These are phyloP conservation scores for Lentithecium fluviatile DNA, from an alignment of 495 filamentous ascomycete species.

Conservation along the genomic window DNA sequence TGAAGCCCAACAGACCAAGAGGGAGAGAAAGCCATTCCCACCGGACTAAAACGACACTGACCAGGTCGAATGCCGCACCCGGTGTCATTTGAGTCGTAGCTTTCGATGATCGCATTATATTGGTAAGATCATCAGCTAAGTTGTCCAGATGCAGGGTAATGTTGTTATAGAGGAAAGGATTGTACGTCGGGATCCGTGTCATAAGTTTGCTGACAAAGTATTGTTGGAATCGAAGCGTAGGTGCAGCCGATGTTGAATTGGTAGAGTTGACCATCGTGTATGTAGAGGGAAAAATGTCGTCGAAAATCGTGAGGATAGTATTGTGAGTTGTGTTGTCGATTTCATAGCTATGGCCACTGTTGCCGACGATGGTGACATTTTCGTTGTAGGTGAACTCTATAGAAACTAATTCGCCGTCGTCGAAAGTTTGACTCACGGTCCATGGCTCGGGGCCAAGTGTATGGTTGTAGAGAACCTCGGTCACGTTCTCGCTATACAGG, in stretches of 20 bases:
- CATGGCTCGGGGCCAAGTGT: constrained; percentile 18
- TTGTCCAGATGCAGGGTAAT: constrained; percentile 21
- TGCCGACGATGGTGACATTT: constrained; percentile 13
- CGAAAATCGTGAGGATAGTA: constrained; percentile 12
- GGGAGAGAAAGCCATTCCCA: constrained; percentile 29
- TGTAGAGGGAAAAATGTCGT: constrained; percentile 17
- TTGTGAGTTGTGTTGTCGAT: constrained; percentile 9
- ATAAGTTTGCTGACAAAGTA: not conserved
- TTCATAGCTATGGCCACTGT: constrained; percentile 2
- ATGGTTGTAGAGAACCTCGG: constrained; percentile 13
- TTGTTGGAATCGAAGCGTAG: constrained; percentile 11
- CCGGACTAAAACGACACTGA: constrained; percentile 17
- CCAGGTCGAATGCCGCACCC: constrained; percentile 17
- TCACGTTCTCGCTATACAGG: constrained; percentile 17
- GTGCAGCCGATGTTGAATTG: constrained; percentile 6
- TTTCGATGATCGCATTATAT: constrained; percentile 10
- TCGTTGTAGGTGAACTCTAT: constrained; percentile 9
- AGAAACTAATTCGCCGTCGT: not conserved
- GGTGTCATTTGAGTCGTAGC: constrained; percentile 7
- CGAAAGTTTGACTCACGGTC: not conserved
- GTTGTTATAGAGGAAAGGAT: constrained; percentile 20
- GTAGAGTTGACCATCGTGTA: constrained; percentile 18
- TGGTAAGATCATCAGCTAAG: constrained; percentile 19
- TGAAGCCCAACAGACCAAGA: constrained; percentile 14
- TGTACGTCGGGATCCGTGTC: constrained; percentile 8